Evolutionary conservation across 345 rosid species (phyloP).

Genomic region (Gynandropsis gynandra): DNA sequence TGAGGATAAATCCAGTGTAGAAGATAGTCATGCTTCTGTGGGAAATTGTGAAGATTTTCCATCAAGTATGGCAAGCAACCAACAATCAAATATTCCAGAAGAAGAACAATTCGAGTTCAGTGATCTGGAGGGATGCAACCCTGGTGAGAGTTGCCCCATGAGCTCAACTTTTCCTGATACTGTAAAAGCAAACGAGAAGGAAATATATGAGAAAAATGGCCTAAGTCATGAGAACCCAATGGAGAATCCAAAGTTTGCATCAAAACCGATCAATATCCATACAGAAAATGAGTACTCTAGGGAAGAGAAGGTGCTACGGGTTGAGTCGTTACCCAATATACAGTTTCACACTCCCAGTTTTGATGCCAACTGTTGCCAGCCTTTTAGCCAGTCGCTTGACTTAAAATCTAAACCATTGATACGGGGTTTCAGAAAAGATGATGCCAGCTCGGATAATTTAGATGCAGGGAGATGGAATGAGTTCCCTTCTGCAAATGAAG

Average conservation of each 20-base stretch:
- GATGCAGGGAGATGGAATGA: too few relatives aligned
- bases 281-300: conserved; percentile 20
- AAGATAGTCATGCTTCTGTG: conserved; percentile 21
- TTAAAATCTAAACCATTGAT: conserved; percentile 29
- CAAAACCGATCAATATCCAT: conserved; percentile 46
- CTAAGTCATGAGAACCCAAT: conserved; percentile 25
- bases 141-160: conserved; percentile 17
- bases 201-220: conserved; percentile 11
- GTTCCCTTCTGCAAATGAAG: too few relatives aligned
- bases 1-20: conserved; percentile 17
- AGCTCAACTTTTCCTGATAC: conserved; percentile 25
- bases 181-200: conserved; percentile 22
- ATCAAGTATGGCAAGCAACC: conserved; percentile 25
- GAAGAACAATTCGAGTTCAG: conserved; percentile 71
- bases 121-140: conserved; percentile 46
- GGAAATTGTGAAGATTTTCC: conserved; percentile 19
- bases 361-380: conserved; percentile 26
- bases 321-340: conserved; percentile 64
- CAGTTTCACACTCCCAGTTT: conserved; percentile 28
- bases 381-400: conserved; percentile 62
- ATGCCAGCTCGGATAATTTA: conserved; percentile 25
- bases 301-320: conserved; percentile 35
- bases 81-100: conserved; percentile 38
- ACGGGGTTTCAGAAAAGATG: conserved; percentile 37
- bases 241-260: conserved; percentile 26